phyloP scores from a whole-genome alignment of 306 rosid genomes.

The Cicer pinnatifidum region DNA sequence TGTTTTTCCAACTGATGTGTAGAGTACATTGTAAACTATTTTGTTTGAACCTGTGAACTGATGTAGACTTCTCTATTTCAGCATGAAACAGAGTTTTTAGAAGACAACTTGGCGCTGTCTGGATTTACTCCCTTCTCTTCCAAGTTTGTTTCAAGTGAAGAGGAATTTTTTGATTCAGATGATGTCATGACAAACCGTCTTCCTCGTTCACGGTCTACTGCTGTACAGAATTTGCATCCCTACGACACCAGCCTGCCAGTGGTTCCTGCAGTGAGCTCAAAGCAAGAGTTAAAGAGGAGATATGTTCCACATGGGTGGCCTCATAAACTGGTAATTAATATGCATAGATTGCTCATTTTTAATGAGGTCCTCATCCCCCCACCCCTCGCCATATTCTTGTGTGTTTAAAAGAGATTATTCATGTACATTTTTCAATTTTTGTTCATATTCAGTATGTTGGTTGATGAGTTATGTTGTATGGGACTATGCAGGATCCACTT shows the following conservation, averaged over 20 bases:
- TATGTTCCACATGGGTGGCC: slow-evolving; percentile 87
- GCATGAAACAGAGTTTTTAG: slow-evolving; percentile 59
- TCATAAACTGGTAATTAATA: slow-evolving; percentile 74
- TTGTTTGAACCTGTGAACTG: slow-evolving; percentile 31
- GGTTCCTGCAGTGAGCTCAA: slow-evolving; percentile 63
- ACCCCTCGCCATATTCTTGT: slow-evolving; percentile 4
- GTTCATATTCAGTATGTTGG: slow-evolving; percentile 1
- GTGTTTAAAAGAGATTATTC: background rate
- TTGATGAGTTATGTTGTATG: slow-evolving; percentile 42
- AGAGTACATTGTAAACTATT: background rate
- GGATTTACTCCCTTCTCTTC: slow-evolving; percentile 52
- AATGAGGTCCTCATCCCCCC: background rate
- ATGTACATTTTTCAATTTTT: background rate
- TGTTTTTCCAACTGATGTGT: background rate
- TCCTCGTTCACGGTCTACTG: slow-evolving; percentile 59
- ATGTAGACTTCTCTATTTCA: slow-evolving; percentile 35
- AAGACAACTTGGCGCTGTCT: slow-evolving; percentile 51
- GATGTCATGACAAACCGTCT: slow-evolving; percentile 69
- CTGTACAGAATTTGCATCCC: slow-evolving; percentile 53
- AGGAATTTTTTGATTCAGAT: slow-evolving; percentile 82
- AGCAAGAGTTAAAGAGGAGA: slow-evolving; percentile 77
- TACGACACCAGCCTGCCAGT: slow-evolving; percentile 57
- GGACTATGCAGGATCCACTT: slow-evolving; percentile 83
- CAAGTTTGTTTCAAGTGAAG: slow-evolving; percentile 60
- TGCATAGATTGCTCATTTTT: background rate